A percentile compares a stretch with the other conserved stretches of the same genome.
Conservation (phyloP, 1,139 yeast species). For the Candida neerlandica region DNA sequence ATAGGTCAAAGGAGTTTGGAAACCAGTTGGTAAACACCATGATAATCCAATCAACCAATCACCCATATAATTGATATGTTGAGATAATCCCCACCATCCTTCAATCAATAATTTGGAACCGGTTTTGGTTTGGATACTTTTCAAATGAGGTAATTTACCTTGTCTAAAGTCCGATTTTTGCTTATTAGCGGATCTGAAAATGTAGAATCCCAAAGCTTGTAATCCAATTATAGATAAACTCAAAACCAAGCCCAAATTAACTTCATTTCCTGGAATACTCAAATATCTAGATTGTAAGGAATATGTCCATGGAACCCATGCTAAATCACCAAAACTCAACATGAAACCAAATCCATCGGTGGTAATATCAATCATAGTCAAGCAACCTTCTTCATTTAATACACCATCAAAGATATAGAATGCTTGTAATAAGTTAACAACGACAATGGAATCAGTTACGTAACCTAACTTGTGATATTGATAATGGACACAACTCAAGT, state of each 20-base stretch:
- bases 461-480: slow-evolving; percentile 66
- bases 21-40: slow-evolving; percentile 92
- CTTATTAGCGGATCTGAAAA: slow-evolving; percentile 80
- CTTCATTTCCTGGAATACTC: slow-evolving; percentile 56
- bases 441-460: slow-evolving; percentile 69
- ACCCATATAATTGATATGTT: slow-evolving; percentile 93
- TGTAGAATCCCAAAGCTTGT: slow-evolving; percentile 65
- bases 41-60: slow-evolving; percentile 93
- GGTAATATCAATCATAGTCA: slow-evolving; percentile 93
- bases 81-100: slow-evolving; percentile 96
- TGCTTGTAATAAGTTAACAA: slow-evolving; percentile 71
- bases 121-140: slow-evolving; percentile 69
- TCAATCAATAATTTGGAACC: slow-evolving; percentile 82
- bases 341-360: slow-evolving; percentile 97
- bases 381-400: slow-evolving; percentile 81
- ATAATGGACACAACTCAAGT: slow-evolving; percentile 77
- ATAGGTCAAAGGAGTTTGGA: slow-evolving; percentile 79
- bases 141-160: slow-evolving; percentile 65
- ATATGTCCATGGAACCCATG: slow-evolving; percentile 93
- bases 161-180: slow-evolving; percentile 84
- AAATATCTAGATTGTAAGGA: slow-evolving; percentile 83
- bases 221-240: slow-evolving; percentile 45
- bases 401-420: slow-evolving; percentile 92
- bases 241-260: slow-evolving; percentile 51
- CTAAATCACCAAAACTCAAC: slow-evolving; percentile 92